Evolutionary conservation across 257 asterid genomes (phyloP).

Genomic region (Fraxinus excelsior): DNA sequence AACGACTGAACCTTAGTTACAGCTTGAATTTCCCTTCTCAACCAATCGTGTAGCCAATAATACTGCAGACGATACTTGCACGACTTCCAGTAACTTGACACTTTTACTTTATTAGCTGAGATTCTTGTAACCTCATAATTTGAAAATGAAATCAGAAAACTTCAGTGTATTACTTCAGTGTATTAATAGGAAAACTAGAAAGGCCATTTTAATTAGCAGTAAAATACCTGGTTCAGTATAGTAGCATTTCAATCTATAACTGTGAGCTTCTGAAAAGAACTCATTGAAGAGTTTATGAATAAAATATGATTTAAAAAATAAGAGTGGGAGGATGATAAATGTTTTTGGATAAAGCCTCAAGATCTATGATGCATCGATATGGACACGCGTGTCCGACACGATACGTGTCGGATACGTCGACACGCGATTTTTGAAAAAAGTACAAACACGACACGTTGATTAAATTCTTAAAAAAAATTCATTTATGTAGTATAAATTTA

Average conservation of each 20-base stretch:
- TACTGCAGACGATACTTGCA: slow-evolving; percentile 57
- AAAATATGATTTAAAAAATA: slow-evolving; percentile 21
- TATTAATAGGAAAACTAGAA: slow-evolving; percentile 6
- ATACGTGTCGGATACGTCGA: no score
- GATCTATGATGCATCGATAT: no score
- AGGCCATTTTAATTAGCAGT: slow-evolving; percentile 16
- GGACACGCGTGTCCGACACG: no score
- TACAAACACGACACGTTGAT: no score
- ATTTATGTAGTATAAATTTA: no score
- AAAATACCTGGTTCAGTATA: slow-evolving; percentile 60
- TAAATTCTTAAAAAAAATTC: no score
- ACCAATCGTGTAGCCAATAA: slow-evolving; percentile 61
- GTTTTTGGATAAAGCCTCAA: not conserved
- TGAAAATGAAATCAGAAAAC: not conserved
- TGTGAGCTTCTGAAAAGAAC: slow-evolving; percentile 71
- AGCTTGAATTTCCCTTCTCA: slow-evolving; percentile 80
- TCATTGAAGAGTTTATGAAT: slow-evolving; percentile 38
- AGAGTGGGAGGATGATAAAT: slow-evolving; percentile 2
- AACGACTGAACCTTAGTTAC: slow-evolving; percentile 51
- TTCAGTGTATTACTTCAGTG: not conserved
- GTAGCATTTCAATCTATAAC: slow-evolving; percentile 75
- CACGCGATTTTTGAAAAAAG: no score
- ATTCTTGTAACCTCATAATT: slow-evolving; percentile 36
- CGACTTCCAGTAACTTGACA: slow-evolving; percentile 63
- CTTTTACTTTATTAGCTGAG: slow-evolving; percentile 46